Evolutionary conservation across 306 rosid genomes (phyloP).

Genomic region (Macrotyloma uniflorum): DNA sequence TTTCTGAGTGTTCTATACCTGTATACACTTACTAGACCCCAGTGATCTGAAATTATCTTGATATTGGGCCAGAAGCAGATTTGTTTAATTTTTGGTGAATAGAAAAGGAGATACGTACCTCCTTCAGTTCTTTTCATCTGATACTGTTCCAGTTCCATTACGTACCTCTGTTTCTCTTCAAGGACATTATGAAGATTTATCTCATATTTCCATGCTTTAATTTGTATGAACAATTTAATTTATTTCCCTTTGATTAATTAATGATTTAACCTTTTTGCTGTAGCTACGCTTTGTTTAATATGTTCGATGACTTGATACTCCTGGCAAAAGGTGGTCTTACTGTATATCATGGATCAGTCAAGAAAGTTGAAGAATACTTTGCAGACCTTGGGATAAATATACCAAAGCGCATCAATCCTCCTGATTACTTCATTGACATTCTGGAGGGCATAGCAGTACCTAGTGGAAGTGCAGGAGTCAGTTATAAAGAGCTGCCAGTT

Average conservation of each 20-base stretch:
- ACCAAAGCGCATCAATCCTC: conserved; percentile 79
- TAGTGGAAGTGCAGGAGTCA: conserved; percentile 51
- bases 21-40: background rate
- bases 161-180: background rate
- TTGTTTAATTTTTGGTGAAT: too few relatives aligned
- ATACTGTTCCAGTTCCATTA: background rate
- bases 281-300: conserved; percentile 77
- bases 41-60: background rate
- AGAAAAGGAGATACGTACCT: background rate
- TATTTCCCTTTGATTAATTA: conserved; percentile 5
- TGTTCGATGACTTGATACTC: conserved; percentile 85
- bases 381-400: conserved; percentile 65
- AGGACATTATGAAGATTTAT: background rate
- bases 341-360: conserved; percentile 78
- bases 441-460: conserved; percentile 72
- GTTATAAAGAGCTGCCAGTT: conserved; percentile 63
- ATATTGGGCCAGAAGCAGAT: background rate
- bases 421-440: conserved; percentile 81
- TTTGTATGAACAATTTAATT: background rate
- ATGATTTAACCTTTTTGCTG: conserved; percentile 31
- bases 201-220: background rate
- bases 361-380: conserved; percentile 72
- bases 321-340: conserved; percentile 86
- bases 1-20: background rate
- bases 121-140: background rate